A percentile compares a stretch with the other conserved stretches of the same genome.
phyloP scores from a whole-genome alignment of 305 asterid genomes.

The Withania somnifera region DNA sequence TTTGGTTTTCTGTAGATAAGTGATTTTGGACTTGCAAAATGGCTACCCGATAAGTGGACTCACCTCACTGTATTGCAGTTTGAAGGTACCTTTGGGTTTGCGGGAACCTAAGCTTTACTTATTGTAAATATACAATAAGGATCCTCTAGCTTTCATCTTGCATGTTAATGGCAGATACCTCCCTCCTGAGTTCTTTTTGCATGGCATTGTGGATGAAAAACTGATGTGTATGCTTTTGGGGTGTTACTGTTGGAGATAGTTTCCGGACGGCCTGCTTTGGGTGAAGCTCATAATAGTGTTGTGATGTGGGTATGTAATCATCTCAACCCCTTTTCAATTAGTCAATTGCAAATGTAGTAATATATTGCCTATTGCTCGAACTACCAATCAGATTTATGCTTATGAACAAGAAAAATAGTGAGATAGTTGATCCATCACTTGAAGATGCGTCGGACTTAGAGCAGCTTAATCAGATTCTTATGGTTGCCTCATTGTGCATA shows the following conservation, averaged over 20 bases:
- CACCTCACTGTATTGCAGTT: slow-evolving; percentile 75
- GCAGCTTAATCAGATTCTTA: slow-evolving; percentile 46
- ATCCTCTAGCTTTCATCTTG: not conserved
- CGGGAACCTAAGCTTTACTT: not conserved
- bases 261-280: slow-evolving; percentile 93
- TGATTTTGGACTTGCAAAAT: slow-evolving; percentile 92
- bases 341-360: not conserved
- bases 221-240: slow-evolving; percentile 89
- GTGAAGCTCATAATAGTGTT: slow-evolving; percentile 56
- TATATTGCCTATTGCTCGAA: not conserved
- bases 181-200: slow-evolving; percentile 70
- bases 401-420: slow-evolving; percentile 28
- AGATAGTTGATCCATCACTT: slow-evolving; percentile 68
- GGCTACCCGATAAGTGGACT: slow-evolving; percentile 98
- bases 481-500: slow-evolving; percentile 71
- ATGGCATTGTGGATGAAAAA: slow-evolving; percentile 84
- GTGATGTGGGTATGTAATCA: slow-evolving; percentile 85
- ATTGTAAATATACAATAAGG: not conserved
- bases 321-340: not conserved
- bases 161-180: slow-evolving; percentile 27
- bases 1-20: slow-evolving; percentile 54
- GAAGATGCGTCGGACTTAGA: slow-evolving; percentile 48
- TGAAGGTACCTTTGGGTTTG: slow-evolving; percentile 96
- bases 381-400: slow-evolving; percentile 14
- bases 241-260: slow-evolving; percentile 71